Conservation (phyloP, 2,329 filamentous ascomycete genomes). For the Alternaria sp. region DNA sequence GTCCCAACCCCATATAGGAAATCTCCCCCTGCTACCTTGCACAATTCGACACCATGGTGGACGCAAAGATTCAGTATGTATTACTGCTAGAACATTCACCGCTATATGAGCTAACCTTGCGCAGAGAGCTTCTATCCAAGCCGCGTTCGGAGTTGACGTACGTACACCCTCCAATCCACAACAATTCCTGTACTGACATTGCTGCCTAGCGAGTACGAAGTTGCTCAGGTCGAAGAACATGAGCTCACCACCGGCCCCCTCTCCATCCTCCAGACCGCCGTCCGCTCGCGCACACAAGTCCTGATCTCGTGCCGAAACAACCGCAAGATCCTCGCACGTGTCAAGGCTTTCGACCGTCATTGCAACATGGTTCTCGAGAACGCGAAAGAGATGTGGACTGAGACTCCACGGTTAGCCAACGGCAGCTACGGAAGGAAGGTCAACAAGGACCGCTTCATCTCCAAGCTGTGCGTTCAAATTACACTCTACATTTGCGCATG, state of each 20-base stretch:
- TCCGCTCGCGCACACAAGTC: constrained; percentile 92
- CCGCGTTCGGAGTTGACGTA: constrained; percentile 91
- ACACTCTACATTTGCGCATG: neutral
- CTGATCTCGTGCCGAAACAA: constrained; percentile 98
- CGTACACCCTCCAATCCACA: constrained; percentile 45
- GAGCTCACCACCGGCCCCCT: constrained; percentile 81
- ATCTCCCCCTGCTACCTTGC: neutral
- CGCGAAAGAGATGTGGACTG: constrained; percentile 99
- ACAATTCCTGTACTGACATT: constrained; percentile 23
- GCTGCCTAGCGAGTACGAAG: constrained; percentile 79
- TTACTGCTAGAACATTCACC: neutral
- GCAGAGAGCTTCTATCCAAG: constrained; percentile 86
- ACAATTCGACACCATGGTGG: constrained; percentile 34
- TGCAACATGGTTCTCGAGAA: constrained; percentile 99
- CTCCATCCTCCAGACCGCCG: constrained; percentile 95
- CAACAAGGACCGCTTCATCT: constrained; percentile 98
- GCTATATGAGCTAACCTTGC: constrained; percentile 29
- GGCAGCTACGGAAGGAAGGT: constrained; percentile 89
- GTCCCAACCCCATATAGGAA: neutral
- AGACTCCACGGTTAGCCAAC: constrained; percentile 80
- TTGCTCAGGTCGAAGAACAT: constrained; percentile 79
- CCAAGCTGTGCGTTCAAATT: constrained; percentile 79
- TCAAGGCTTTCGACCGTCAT: constrained; percentile 98
- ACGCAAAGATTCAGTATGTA: constrained; percentile 54
- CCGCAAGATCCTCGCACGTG: constrained; percentile 93